Evolutionary conservation across 345 rosid species (phyloP).

Genomic region (Erodium maritimum): DNA sequence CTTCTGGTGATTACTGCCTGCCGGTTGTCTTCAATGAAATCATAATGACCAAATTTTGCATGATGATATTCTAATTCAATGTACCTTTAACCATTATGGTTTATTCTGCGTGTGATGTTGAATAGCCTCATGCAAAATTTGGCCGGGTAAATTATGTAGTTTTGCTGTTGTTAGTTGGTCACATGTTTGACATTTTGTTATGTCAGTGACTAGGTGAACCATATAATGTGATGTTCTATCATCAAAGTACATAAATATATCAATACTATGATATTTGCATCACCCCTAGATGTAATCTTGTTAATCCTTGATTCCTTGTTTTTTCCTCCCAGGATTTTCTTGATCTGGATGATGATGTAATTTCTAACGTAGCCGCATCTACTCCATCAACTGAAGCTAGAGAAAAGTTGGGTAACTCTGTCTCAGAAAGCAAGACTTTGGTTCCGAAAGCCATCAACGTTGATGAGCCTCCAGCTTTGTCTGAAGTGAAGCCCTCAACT

Average conservation of each 20-base stretch:
- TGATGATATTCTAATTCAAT: too few species aligned
- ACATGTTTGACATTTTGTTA: too few species aligned
- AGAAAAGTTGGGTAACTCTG: conserved; percentile 23
- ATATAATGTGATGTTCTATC: not conserved
- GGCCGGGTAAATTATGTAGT: not conserved
- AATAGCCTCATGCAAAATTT: not conserved
- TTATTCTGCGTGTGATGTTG: not conserved
- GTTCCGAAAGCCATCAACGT: conserved; percentile 22
- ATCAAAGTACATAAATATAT: too few species aligned
- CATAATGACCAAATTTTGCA: too few species aligned
- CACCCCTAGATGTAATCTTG: not conserved
- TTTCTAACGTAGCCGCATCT: conserved; percentile 18
- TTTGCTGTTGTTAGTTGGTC: too few species aligned
- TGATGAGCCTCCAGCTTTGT: conserved; percentile 18
- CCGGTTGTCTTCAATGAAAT: too few species aligned
- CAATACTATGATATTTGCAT: not conserved
- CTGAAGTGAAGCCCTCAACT: conserved; percentile 19
- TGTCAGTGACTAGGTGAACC: too few species aligned
- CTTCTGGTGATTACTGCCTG: not conserved
- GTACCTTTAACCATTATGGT: not conserved
- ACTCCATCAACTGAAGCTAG: conserved; percentile 17
- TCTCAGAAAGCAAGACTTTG: conserved; percentile 17
- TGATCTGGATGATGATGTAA: conserved; percentile 58
- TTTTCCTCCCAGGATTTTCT: conserved; percentile 40
- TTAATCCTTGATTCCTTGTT: not conserved